Evolutionary conservation across 495 filamentous ascomycete genomes (phyloP), one percentile per base, ranked within the genome.

Genomic region (Darksidea phi): DNA sequence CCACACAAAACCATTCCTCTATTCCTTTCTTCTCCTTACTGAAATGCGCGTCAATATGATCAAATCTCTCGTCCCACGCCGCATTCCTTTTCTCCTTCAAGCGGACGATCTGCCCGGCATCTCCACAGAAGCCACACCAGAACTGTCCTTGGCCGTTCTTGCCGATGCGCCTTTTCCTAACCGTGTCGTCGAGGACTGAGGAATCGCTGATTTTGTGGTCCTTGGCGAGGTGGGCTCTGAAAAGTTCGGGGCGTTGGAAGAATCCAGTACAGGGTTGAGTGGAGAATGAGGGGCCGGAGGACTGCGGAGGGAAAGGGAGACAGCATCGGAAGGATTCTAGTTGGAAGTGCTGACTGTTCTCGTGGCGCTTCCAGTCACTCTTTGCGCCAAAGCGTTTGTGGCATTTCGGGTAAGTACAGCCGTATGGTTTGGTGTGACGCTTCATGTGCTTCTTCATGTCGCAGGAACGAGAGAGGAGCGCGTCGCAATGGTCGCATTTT

Each of bases 301-400:
- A 28, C n/a, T n/a, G n/a, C 2, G 62, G 28, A 12, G 26, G 13
- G 4, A 54, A 32, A 2, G 20, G 15, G 3, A 49, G 25, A 17
- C 48, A 78, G 72, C 93, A 97, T n/a, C 85, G 83, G 86, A 89
- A 97, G 54, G 82, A 79, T 61, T 91, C 86, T 1, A 83, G 67
- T 64, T 87, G 83, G 62, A 84, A 86, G 69, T 97, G 93, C 70
- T 95, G 91, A 24, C 84, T 88, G 63, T 86, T 90, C 66, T 97
- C 93, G 70, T 97, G 93, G 7, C 94, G 86, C 73, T 96, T 97
- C 94, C 93, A 97, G 74, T 97, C 93, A 45, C 90, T 90, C 70
- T 96, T 96, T 76, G 88, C 91, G 36, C 94, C 93, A 64, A 97
- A 96, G 2, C 73, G 80, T 63, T 90, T 94, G 48, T 77, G 75